Evolutionary conservation across 2,329 filamentous ascomycete species (phyloP), one percentile per base, ranked within the genome.

Genomic region (Volutella citrinella): DNA sequence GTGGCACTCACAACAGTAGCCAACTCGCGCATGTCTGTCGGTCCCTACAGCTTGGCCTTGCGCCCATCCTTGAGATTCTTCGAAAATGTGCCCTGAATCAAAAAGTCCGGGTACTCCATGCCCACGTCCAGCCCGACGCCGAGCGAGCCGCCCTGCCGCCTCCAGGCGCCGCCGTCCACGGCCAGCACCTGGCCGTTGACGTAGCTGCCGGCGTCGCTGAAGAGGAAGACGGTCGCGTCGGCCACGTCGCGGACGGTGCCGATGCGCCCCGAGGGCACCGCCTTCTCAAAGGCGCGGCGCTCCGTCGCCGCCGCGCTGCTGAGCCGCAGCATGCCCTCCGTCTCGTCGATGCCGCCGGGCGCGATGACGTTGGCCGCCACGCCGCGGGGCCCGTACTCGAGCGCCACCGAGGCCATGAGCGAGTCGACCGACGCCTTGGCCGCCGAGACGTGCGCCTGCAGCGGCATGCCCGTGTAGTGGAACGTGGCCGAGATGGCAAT

Each of bases 401-500:
- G 77, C 3, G 88, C 81, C 0, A 94, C 78, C 6, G 80, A 84
- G 34, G 81, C 76, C 39, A 86, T 83, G 54, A 98, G 76, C 3
- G 88, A 82, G 63, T 98, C 91, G 10, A 98, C 80, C 12, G 84
- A 87, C 1, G 91, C 86, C 66, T 98, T 98, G 37, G 93, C 91
- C 2, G 89, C 89, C 4, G 82, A 74, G n/a, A 91, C 90, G 63
- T 97, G 91, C 3, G 85, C 78, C 61, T 97, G 93, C 48, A 95
- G 70, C 1, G 89, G 84, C 62, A 83, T 79, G 22, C 88, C 89
- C 1, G 84, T 84, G 67, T 91, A 96, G 67, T 97, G 91, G 52
- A 97, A 84, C 3, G 87, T 90, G 5, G 90, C 91, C 27, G 85
- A 93, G 42, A 97, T 77, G 61, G 90, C 95, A 53, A 96, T 78